Evolutionary conservation across 306 rosid species (phyloP), one percentile per base, ranked within the genome.

Genomic region (Pterocarpus santalinus): DNA sequence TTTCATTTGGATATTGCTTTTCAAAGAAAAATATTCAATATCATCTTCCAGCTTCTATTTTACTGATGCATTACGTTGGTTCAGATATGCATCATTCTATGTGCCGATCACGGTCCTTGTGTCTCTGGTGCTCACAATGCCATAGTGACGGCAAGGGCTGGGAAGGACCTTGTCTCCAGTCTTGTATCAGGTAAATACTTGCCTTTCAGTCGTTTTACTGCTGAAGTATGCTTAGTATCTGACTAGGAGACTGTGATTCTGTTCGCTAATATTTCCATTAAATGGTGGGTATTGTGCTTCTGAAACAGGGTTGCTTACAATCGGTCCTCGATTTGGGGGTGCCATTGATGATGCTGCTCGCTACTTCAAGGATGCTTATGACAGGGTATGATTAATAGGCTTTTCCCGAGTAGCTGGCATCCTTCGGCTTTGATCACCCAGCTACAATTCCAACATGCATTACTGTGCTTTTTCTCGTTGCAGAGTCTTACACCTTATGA

Each of bases 21-120:
- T 52, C 44, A 55, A 5, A 80, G 56, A 12, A 73, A 57, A 73
- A n/a, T 53, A 17, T 35, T 43, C 16, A 64, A 43, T 39, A 77
- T 38, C 33, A 35, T 57, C 63, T 57, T 83, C 62, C 51, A 17
- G 58, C 72, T 38, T 44, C 35, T 55, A 15, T 69, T 47, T 76
- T 60, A 62, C 67, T 81, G 76, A 87, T 76, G 34, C 51, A n/a
- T 73, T 61, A 30, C 76, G 39, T 83, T 82, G 81, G 55, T 65
- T 65, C 87, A 93, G 97, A 93, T 93, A 69, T 93, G 96, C 41
- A 80, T 91, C 83, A 91, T 93, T 92, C 82, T 93, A 47, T 93
- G 97, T 85, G 97, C 97, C 30, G 97, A 93, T 89, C 97, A 93
- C 67, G 97, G 97, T 85, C 97, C 97, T 13, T 91, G 97, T n/a